These are phyloP conservation scores for Lodderomyces metapsilosis DNA, from an alignment of 1,139 yeast species.

Conservation along the genomic window DNA sequence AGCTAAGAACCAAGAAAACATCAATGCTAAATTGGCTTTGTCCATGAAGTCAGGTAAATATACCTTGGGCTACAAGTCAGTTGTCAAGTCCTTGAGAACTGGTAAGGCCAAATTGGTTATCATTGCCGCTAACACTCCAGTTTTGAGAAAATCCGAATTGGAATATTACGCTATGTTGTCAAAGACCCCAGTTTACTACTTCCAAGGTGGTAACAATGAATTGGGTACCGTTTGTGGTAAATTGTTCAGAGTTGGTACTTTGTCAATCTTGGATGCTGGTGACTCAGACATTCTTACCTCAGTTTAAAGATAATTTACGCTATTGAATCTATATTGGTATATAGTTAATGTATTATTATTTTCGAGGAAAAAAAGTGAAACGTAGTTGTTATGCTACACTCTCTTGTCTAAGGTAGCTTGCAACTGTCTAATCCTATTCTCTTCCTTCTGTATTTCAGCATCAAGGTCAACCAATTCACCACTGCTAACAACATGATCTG, in stretches of 20 bases:
- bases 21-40: slow-evolving; percentile 97
- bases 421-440: slow-evolving; percentile 30
- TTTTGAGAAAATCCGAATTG: slow-evolving; percentile 98
- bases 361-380: slow-evolving; percentile 10
- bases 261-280: slow-evolving; percentile 97
- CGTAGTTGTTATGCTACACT: no score
- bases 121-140: slow-evolving; percentile 99
- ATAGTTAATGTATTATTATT: slow-evolving; percentile 5
- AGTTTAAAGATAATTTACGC: slow-evolving; percentile 19
- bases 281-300: slow-evolving; percentile 95
- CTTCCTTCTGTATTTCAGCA: slow-evolving; percentile 32
- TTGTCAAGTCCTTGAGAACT: slow-evolving; percentile 97
- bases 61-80: slow-evolving; percentile 99
- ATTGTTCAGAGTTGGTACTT: slow-evolving; percentile 99
- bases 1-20: slow-evolving; percentile 80
- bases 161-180: slow-evolving; percentile 99
- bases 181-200: slow-evolving; percentile 96
- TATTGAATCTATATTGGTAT: slow-evolving; percentile 11
- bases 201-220: slow-evolving; percentile 99
- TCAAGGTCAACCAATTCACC: slow-evolving; percentile 24
- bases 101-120: slow-evolving; percentile 98
- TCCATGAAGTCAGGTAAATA: slow-evolving; percentile 99
- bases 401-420: slow-evolving; percentile 18
- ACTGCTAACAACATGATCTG: slow-evolving; percentile 1
- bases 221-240: slow-evolving; percentile 99